Evolutionary conservation across 179 eudicot species (phyloP).

Genomic region (Silene coronaria): DNA sequence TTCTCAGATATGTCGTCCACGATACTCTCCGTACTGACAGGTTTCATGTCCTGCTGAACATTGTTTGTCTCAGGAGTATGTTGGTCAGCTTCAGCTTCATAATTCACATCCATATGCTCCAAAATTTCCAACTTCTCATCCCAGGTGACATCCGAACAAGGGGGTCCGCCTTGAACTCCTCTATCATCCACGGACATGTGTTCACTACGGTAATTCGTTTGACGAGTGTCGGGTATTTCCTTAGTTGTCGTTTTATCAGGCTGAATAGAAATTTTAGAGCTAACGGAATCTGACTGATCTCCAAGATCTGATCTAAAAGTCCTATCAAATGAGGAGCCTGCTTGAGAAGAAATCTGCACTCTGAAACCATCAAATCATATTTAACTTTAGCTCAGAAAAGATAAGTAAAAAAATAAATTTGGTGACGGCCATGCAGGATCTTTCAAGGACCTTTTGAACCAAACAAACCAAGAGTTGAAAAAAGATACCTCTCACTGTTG

Average conservation of each 20-base stretch:
- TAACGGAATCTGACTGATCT: slow-evolving; percentile 42
- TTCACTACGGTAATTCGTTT: slow-evolving; percentile 38
- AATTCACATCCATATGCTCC: slow-evolving; percentile 28
- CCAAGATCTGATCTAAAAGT: slow-evolving; percentile 47
- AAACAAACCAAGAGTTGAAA: not conserved
- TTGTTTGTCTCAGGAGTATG: slow-evolving; percentile 25
- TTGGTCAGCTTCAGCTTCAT: slow-evolving; percentile 28
- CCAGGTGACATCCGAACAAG: slow-evolving; percentile 58
- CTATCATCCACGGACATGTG: slow-evolving; percentile 25
- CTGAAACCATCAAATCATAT: slow-evolving; percentile 31
- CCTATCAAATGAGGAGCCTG: slow-evolving; percentile 42
- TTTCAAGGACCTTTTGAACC: not conserved
- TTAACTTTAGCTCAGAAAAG: not conserved
- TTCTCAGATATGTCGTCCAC: slow-evolving; percentile 21
- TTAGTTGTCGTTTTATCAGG: slow-evolving; percentile 37
- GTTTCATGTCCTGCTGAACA: slow-evolving; percentile 26
- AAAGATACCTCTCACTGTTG: not conserved
- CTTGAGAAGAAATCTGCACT: slow-evolving; percentile 41
- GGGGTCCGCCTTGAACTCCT: slow-evolving; percentile 24
- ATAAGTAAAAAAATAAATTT: not conserved
- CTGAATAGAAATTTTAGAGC: slow-evolving; percentile 45
- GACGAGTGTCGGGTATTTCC: slow-evolving; percentile 30
- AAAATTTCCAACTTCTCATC: slow-evolving; percentile 62
- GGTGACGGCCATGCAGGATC: not conserved
- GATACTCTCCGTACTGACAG: slow-evolving; percentile 18